phyloP scores from a whole-genome alignment of 306 rosid species.

The Psophocarpus tetragonolobus region DNA sequence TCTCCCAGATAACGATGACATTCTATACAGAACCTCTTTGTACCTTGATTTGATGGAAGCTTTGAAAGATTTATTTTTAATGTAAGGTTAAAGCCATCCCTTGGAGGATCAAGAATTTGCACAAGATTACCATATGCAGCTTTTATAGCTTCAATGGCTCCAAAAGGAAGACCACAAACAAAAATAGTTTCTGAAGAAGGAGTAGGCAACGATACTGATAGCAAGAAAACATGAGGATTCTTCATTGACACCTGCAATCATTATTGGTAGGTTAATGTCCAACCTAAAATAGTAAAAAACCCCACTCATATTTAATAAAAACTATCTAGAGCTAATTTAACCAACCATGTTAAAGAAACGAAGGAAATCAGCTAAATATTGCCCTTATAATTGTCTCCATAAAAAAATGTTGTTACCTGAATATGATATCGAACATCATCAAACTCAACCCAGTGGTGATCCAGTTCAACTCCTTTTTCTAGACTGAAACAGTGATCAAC shows the following conservation, averaged over 20 bases:
- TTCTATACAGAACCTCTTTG: conserved; percentile 51
- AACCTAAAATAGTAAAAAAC: conserved; percentile 26
- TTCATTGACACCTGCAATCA: conserved; percentile 73
- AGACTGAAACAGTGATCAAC: conserved; percentile 50
- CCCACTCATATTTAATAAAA: conserved; percentile 15
- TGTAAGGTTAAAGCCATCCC: conserved; percentile 97
- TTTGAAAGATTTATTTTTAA: conserved; percentile 76
- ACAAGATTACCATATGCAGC: conserved; percentile 69
- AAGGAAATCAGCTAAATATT: neutral
- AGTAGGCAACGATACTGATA: conserved; percentile 77
- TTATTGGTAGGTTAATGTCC: conserved; percentile 19
- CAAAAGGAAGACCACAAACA: conserved; percentile 76
- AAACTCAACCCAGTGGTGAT: conserved; percentile 95
- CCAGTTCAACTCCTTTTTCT: conserved; percentile 82
- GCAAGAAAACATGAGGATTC: conserved; percentile 66
- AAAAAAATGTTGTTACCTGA: conserved; percentile 56
- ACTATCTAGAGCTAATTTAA: neutral
- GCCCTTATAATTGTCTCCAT: neutral
- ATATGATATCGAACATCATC: conserved; percentile 89
- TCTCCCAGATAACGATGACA: conserved; percentile 34
- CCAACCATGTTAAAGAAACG: neutral
- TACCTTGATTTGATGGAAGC: conserved; percentile 90
- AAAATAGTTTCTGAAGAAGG: conserved; percentile 90
- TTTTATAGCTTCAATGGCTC: conserved; percentile 95
- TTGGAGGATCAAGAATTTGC: conserved; percentile 96